Conservation (phyloP, 108 stramenopile species). For the Fistulifera solaris region DNA sequence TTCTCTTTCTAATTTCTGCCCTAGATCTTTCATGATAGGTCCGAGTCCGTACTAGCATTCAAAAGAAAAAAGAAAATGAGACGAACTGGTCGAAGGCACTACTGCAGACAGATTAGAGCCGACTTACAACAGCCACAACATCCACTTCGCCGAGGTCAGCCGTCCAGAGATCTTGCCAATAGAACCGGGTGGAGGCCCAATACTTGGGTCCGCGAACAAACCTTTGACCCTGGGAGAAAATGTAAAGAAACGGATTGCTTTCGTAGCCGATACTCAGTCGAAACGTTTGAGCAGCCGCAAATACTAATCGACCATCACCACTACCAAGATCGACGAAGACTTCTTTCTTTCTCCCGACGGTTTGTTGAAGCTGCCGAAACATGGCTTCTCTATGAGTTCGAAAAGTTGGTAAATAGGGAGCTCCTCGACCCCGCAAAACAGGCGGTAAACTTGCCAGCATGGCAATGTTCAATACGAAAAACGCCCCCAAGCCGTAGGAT, state of each 20-base stretch:
- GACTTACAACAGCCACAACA: slow-evolving; percentile 38
- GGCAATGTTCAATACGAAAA: slow-evolving; percentile 31
- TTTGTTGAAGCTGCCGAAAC: slow-evolving; percentile 27
- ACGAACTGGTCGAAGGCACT: neutral
- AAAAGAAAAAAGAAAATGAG: neutral
- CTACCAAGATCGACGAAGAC: slow-evolving; percentile 48
- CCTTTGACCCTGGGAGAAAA: slow-evolving; percentile 24
- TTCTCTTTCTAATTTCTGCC: slow-evolving; percentile 38
- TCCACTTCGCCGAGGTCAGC: slow-evolving; percentile 26
- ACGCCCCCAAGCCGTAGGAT: slow-evolving; percentile 10
- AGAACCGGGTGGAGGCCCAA: slow-evolving; percentile 34
- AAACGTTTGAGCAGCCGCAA: slow-evolving; percentile 55
- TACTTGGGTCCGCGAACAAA: slow-evolving; percentile 28
- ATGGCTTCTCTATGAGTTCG: slow-evolving; percentile 22
- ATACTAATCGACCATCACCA: slow-evolving; percentile 56
- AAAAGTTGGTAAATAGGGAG: slow-evolving; percentile 53
- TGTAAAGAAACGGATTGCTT: slow-evolving; percentile 36
- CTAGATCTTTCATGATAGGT: slow-evolving; percentile 53
- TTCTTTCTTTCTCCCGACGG: slow-evolving; percentile 1
- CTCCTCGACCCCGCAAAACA: slow-evolving; percentile 38
- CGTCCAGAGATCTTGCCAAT: slow-evolving; percentile 43
- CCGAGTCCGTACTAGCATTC: slow-evolving; percentile 29
- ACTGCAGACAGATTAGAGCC: too few species aligned
- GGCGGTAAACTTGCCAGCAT: slow-evolving; percentile 44
- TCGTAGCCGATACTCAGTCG: slow-evolving; percentile 38